phyloP scores from a whole-genome alignment of 805 yeast species.

The Ogataea saltuana region DNA sequence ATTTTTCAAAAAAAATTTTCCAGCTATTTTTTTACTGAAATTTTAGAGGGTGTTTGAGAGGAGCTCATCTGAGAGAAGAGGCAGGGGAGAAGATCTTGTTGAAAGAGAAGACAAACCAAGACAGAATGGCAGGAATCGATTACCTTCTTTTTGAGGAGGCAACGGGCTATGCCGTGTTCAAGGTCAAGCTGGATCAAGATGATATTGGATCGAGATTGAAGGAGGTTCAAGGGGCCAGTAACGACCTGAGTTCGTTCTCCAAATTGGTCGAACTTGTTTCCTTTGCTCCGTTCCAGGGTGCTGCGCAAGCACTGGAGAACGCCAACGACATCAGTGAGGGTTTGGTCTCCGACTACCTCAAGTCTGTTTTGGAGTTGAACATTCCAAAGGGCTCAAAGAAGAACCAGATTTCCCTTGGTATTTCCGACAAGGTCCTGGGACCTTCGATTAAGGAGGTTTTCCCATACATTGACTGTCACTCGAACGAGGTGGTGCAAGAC shows the following conservation, averaged over 20 bases:
- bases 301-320: constrained; percentile 98
- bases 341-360: constrained; percentile 87
- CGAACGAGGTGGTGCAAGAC: constrained; percentile 93
- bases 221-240: constrained; percentile 91
- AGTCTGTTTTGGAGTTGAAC: constrained; percentile 85
- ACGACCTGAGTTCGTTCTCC: constrained; percentile 83
- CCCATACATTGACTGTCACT: constrained; percentile 85
- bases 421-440: constrained; percentile 93
- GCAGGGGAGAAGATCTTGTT: not conserved
- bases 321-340: constrained; percentile 99
- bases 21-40: constrained; percentile 2
- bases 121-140: constrained; percentile 70
- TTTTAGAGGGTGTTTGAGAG: not conserved
- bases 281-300: constrained; percentile 98
- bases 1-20: constrained; percentile 8
- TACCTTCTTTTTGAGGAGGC: constrained; percentile 97
- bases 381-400: constrained; percentile 77
- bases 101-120: constrained; percentile 6
- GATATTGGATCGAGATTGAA: constrained; percentile 86
- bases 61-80: not conserved
- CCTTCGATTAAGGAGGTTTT: constrained; percentile 92
- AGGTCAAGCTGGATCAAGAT: constrained; percentile 91
- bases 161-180: constrained; percentile 95
- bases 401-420: constrained; percentile 73
- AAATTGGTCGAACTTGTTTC: constrained; percentile 91